phyloP scores from a whole-genome alignment of 169 alveolate species.

The Plasmodium gonderi region DNA sequence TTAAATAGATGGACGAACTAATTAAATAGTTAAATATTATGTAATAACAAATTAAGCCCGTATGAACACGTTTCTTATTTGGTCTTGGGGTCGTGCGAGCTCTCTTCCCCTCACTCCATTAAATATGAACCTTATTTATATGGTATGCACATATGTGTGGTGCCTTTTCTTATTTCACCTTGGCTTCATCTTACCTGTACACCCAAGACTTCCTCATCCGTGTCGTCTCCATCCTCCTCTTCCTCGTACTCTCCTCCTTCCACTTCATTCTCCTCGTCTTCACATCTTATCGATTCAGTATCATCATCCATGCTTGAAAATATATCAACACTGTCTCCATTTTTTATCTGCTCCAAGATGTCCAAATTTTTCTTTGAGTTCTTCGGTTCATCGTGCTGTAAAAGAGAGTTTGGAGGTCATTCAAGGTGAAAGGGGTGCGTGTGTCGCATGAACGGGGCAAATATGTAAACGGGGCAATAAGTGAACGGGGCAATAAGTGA shows the following conservation, averaged over 20 bases:
- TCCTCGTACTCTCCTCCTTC: not conserved
- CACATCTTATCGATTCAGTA: constrained; percentile 1
- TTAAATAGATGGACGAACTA: no score
- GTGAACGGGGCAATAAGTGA: no score
- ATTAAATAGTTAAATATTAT: no score
- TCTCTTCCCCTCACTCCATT: no score
- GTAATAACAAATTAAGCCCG: no score
- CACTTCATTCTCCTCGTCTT: not conserved
- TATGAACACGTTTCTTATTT: no score
- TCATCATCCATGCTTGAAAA: constrained; percentile 66
- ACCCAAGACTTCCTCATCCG: no score
- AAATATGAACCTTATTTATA: no score
- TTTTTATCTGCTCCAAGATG: constrained; percentile 34
- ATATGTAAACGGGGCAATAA: not conserved
- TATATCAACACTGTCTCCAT: constrained; percentile 67
- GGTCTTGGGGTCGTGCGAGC: no score
- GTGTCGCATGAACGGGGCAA: not conserved
- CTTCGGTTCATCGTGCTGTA: constrained; percentile 20
- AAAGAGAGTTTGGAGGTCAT: not conserved
- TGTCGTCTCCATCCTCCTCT: not conserved
- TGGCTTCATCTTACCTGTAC: not conserved
- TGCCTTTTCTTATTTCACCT: no score
- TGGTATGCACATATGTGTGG: no score
- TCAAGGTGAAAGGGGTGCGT: not conserved
- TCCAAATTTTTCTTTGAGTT: constrained; percentile 13